Evolutionary conservation across 2,329 filamentous ascomycete genomes (phyloP), one percentile per base, ranked within the genome.

Genomic region (Aureobasidium sp.): DNA sequence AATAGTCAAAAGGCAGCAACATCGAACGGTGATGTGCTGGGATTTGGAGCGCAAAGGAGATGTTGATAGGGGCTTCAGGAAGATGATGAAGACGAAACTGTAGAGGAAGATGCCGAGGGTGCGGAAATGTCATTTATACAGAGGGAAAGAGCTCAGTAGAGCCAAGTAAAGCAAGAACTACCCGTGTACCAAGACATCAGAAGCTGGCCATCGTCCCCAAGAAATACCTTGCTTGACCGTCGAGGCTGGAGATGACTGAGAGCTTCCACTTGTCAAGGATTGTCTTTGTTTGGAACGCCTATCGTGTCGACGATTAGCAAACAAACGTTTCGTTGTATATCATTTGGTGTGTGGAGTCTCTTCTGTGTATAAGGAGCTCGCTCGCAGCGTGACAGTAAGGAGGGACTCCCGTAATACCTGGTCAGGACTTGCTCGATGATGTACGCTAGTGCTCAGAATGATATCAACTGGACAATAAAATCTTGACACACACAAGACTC

Each of bases 151-250:
- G 53, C 53, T 44, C 29, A 36, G 7, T 12, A 44, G 23, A 27
- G 39, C 41, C 36, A 39, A 46, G 20, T n/a, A 57, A 57, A 57
- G 53, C 29, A 57, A 57, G 53, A 57, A 12, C 39, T 46, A 36
- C 39, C 53, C 53, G 37, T 26, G 51, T 55, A 55, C 36, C 51
- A 41, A 36, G 51, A 42, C 51, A 42, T 26, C 5, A 6, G 50
- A 26, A 29, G 15, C 26, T 48, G 47, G 8, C 32, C 34, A 39
- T 9, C 20, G 12, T 34, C 29, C 26, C 46, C 27, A 48, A 15
- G 17, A 27, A 32, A 20, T 23, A n/a, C 8, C 20, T 20, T 20
- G 20, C 20, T n/a, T 51, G 47, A 5, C 29, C 8, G 12, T 23
- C 29, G 15, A 51, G 32, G 5, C 3, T 20, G 10, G 27, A 17